Base-by-base conservation (phyloP, 192 early-diverging fungal species). In the Coemansia sp. region DNA sequence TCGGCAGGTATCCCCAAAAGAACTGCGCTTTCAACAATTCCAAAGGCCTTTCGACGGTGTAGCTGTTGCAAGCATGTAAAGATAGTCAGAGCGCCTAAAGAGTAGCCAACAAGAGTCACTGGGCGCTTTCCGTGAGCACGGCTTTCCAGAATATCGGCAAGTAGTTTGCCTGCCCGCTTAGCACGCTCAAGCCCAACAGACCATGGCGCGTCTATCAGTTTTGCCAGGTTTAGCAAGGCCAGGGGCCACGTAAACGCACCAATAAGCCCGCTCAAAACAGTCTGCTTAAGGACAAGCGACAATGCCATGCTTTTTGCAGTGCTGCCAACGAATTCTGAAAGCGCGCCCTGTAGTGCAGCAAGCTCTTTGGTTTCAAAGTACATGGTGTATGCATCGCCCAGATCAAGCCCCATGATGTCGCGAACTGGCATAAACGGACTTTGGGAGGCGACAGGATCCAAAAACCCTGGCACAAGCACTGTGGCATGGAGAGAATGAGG, bases 181-280 rank as follows among this genome's bases (percentile, higher is more conserved):
- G 90, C 88, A 22, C 88, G 86, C 63, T 80, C 87, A 8, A 90
- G 62, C 5, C 86, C 90, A 19, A 85, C 86, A 0, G 85, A 83
- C 90, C 90, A 92, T 9, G 90, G 90, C 49, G 90, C 88, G 62
- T 92, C 90, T 19, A 92, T 85, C 52, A 89, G 76, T 65, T 87
- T 72, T 8, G 73, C 76, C 6, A 74, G 61, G 61, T 78, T 83
- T 12, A 83, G 64, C 11, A 83, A 66, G 5, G 76, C 73, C 63
- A 83, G 52, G 6, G 81, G 81, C 81, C 81, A 83, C 7, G 76
- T 66, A 55, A 83, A 57, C 5, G 81, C 81, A 21, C 76, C 76
- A 26, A 75, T 58, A 19, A 83, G 55, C 13, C 72, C 76, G 32
- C 68, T 57, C 11, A 83, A 65, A 2, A 69, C 63, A 2, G 85